Conservation (phyloP, 768 basidiomycete genomes). For the Agaricus blazei region DNA sequence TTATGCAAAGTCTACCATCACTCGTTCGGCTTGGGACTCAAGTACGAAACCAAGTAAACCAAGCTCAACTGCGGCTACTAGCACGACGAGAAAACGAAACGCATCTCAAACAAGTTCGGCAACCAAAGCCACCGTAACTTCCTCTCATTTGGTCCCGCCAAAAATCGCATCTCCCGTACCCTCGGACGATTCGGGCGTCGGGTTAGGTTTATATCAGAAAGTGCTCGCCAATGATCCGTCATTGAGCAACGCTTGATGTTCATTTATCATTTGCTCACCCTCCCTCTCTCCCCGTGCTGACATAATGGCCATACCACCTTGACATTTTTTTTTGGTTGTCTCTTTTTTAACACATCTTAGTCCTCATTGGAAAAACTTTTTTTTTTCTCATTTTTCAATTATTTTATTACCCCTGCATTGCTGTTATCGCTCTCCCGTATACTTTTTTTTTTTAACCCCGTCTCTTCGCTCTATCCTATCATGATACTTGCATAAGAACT, state of each 20-base stretch:
- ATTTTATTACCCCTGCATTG: constrained; percentile 12
- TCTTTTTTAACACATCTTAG: constrained; percentile 12
- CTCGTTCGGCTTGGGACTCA: constrained; percentile 69
- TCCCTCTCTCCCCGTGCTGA: constrained; percentile 12
- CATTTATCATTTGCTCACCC: constrained; percentile 24
- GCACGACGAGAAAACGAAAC: constrained; percentile 61
- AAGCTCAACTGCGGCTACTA: constrained; percentile 22
- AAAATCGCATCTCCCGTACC: constrained; percentile 67
- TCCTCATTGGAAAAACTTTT: constrained; percentile 12
- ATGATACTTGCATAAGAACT: constrained; percentile 13
- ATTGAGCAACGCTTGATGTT: constrained; percentile 32
- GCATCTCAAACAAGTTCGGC: constrained; percentile 69
- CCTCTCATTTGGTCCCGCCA: constrained; percentile 25
- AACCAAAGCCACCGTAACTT: constrained; percentile 33
- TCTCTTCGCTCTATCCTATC: constrained; percentile 8
- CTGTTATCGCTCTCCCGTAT: constrained; percentile 17
- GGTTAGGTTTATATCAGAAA: constrained; percentile 66
- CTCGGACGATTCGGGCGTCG: constrained; percentile 75
- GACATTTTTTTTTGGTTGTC: constrained; percentile 1
- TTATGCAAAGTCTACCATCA: constrained; percentile 68
- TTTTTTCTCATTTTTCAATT: constrained; percentile 19
- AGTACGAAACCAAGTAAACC: constrained; percentile 33
- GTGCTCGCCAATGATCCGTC: constrained; percentile 74
- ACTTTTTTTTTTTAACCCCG: constrained; percentile 16
- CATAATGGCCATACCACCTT: background rate